Evolutionary conservation across 2,329 filamentous ascomycete genomes (phyloP).

Genomic region (Geoglossum cookeanum): DNA sequence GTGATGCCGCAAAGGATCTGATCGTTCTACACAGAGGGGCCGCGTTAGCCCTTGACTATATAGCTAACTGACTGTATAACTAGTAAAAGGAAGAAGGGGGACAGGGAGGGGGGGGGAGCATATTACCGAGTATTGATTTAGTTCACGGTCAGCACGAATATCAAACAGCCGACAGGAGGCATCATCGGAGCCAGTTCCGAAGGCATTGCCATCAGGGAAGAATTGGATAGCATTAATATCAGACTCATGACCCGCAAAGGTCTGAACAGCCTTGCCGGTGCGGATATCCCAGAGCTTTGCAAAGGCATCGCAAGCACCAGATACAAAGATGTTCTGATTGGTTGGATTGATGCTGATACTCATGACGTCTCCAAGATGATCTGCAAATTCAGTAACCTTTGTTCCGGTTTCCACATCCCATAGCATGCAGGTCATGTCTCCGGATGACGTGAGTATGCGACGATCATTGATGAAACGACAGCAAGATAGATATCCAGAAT

Average conservation of each 20-base stretch:
- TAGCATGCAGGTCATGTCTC: constrained; percentile 99
- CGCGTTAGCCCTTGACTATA: constrained; percentile 12
- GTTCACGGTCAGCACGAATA: constrained; percentile 77
- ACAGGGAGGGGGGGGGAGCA: constrained; percentile 8
- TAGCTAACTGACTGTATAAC: constrained; percentile 1
- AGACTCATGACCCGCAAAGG: constrained; percentile 93
- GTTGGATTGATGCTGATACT: constrained; percentile 98
- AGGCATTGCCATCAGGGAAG: constrained; percentile 96
- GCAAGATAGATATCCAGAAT: constrained; percentile 94
- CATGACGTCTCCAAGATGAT: constrained; percentile 98
- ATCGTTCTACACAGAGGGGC: constrained; percentile 47
- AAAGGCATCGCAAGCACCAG: constrained; percentile 96
- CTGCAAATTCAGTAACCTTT: constrained; percentile 94
- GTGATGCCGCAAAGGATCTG: constrained; percentile 96
- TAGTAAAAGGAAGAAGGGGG: constrained; percentile 12
- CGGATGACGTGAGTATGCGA: constrained; percentile 91
- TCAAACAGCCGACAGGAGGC: constrained; percentile 95
- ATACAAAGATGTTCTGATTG: constrained; percentile 98
- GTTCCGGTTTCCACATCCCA: constrained; percentile 98
- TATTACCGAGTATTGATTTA: constrained; percentile 46
- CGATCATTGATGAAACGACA: constrained; percentile 98
- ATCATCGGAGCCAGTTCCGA: constrained; percentile 94
- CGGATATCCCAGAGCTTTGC: constrained; percentile 98
- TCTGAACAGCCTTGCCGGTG: constrained; percentile 94
- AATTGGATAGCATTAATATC: constrained; percentile 99